Percentiles rank a stretch among this genome's conserved stretches.
phyloP scores from a whole-genome alignment of 2,329 filamentous ascomycete genomes.

The Falciphora oryzae region DNA sequence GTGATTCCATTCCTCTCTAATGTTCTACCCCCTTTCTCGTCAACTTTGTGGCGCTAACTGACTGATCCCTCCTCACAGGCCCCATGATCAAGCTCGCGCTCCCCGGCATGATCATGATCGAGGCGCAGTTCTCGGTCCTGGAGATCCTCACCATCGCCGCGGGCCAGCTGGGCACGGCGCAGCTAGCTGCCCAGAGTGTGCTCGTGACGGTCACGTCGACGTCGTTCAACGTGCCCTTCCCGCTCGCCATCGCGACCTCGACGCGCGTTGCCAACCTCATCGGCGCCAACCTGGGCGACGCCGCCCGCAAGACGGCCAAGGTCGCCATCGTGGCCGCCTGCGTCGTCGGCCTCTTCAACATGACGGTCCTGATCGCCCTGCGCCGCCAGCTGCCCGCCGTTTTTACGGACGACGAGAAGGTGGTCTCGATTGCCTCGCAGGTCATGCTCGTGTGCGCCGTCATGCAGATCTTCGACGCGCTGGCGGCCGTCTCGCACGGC shows the following conservation, averaged over 20 bases:
- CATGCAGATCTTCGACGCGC: constrained; percentile 66
- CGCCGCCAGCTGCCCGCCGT: constrained; percentile 56
- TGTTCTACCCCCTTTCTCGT: background rate
- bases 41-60: background rate
- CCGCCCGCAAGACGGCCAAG: constrained; percentile 58
- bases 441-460: constrained; percentile 63
- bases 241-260: constrained; percentile 62
- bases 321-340: constrained; percentile 33
- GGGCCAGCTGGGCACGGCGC: constrained; percentile 58
- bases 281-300: constrained; percentile 58
- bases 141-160: constrained; percentile 66
- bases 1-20: constrained; percentile 11
- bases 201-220: constrained; percentile 58
- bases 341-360: constrained; percentile 52
- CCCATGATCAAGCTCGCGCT: constrained; percentile 70
- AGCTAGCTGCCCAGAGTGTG: constrained; percentile 65
- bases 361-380: constrained; percentile 52
- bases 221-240: constrained; percentile 69
- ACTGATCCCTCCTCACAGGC: constrained; percentile 24
- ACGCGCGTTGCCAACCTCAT: constrained; percentile 71
- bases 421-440: constrained; percentile 46
- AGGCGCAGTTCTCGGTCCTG: constrained; percentile 43
- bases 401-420: constrained; percentile 52
- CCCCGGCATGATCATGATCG: constrained; percentile 67
- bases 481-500: constrained; percentile 62